Conservation (phyloP, 352 stramenopile genomes). For the Stramenopiles sp. region DNA sequence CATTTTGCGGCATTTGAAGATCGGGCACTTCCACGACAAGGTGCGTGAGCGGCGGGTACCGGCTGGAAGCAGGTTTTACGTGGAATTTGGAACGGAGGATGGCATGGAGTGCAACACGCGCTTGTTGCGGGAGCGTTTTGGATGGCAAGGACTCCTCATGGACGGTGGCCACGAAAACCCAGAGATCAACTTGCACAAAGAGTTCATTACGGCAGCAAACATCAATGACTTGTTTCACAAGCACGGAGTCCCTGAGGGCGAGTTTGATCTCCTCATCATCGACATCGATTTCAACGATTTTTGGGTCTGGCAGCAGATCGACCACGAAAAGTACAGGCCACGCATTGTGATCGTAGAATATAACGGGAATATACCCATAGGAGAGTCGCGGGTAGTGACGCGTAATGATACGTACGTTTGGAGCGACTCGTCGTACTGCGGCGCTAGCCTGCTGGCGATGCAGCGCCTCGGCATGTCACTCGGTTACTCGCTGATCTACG, state of each 20-base stretch:
- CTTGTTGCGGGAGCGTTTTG: slow-evolving; percentile 29
- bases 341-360: slow-evolving; percentile 40
- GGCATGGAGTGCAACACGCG: slow-evolving; percentile 41
- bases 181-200: slow-evolving; percentile 34
- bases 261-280: slow-evolving; percentile 41
- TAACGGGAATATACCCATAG: slow-evolving; percentile 36
- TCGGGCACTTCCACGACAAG: too few species aligned
- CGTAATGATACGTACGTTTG: too few species aligned
- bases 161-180: slow-evolving; percentile 33
- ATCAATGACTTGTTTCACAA: slow-evolving; percentile 36
- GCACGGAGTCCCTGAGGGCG: slow-evolving; percentile 29
- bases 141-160: slow-evolving; percentile 39
- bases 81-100: slow-evolving; percentile 43
- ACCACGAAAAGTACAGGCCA: slow-evolving; percentile 29
- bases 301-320: slow-evolving; percentile 38
- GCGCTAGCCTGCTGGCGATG: slow-evolving; percentile 35
- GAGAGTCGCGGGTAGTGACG: slow-evolving; percentile 31
- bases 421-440: slow-evolving; percentile 39
- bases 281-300: slow-evolving; percentile 53
- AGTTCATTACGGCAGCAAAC: slow-evolving; percentile 41
- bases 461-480: slow-evolving; percentile 28
- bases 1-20: slow-evolving; percentile 39
- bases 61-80: slow-evolving; percentile 28
- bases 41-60: too few species aligned
- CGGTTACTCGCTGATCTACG: slow-evolving; percentile 47